A percentile compares a stretch with the other conserved stretches of the same genome.
These are phyloP conservation scores for Trichoderma endophyticum DNA, from an alignment of 2,329 filamentous ascomycete genomes.

Conservation along the genomic window DNA sequence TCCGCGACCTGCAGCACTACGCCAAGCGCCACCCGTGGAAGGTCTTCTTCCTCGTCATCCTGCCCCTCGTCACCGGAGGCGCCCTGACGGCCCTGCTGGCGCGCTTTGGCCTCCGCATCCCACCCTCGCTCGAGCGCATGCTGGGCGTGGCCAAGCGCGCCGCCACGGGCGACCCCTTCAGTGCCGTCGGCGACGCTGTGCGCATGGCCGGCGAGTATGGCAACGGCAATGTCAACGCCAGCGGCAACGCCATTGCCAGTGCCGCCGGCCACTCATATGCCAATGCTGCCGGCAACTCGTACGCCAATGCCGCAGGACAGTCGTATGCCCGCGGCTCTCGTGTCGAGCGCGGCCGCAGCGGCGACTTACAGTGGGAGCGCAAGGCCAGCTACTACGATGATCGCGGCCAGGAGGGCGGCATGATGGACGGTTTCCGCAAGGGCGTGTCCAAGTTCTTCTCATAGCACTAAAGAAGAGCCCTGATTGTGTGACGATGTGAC, in stretches of 20 bases:
- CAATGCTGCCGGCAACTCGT: background rate
- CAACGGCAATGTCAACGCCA: background rate
- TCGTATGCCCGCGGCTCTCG: constrained; percentile 20
- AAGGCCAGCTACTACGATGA: constrained; percentile 30
- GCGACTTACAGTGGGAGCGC: constrained; percentile 40
- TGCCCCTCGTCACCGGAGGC: constrained; percentile 83
- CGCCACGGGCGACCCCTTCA: constrained; percentile 45
- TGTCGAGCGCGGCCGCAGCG: constrained; percentile 36
- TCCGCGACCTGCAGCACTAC: constrained; percentile 78
- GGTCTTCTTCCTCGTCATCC: constrained; percentile 80
- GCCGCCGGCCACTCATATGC: background rate
- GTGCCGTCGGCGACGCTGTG: constrained; percentile 54
- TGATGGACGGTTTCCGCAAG: constrained; percentile 35
- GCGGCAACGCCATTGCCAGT: background rate
- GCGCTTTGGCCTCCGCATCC: constrained; percentile 76
- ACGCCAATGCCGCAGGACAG: background rate
- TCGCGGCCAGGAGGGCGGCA: constrained; percentile 26
- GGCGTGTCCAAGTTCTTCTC: constrained; percentile 44
- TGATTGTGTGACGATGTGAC: background rate
- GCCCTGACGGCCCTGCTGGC: constrained; percentile 73
- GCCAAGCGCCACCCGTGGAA: constrained; percentile 81
- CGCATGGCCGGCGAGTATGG: constrained; percentile 46
- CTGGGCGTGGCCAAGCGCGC: constrained; percentile 52
- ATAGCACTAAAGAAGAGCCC: background rate
- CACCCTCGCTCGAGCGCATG: constrained; percentile 58